These are phyloP conservation scores for Prunus armeniaca DNA, from an alignment of 306 rosid genomes.

Conservation along the genomic window DNA sequence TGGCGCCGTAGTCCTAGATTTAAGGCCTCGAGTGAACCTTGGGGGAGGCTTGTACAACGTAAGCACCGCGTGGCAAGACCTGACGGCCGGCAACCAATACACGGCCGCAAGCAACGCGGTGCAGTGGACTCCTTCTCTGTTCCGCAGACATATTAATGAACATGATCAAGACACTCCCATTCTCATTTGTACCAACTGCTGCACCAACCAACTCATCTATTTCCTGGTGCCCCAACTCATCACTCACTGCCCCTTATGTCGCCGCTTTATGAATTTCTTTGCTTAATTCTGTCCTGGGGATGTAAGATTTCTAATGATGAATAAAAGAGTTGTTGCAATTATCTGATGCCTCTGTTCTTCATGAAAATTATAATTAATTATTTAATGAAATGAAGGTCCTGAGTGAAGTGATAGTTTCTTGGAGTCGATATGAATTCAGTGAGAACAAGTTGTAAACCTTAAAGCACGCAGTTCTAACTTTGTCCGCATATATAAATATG, in stretches of 20 bases:
- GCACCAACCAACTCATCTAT: background rate
- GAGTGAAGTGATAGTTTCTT: too few relatives aligned
- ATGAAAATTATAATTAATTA: too few relatives aligned
- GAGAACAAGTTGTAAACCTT: too few relatives aligned
- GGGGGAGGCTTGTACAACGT: constrained; percentile 3
- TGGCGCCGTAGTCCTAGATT: background rate
- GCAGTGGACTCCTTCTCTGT: background rate
- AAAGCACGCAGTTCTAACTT: too few relatives aligned
- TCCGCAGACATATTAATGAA: background rate
- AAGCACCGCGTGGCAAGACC: background rate
- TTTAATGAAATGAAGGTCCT: too few relatives aligned
- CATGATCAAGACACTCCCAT: constrained; percentile 3
- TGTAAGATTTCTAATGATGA: too few relatives aligned
- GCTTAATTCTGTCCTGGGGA: background rate
- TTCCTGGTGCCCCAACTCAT: constrained; percentile 7
- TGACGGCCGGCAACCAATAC: background rate
- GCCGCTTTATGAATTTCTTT: background rate
- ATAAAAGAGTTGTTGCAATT: too few relatives aligned
- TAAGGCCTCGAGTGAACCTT: constrained; percentile 6
- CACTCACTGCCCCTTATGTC: constrained; percentile 7
- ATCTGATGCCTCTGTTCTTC: too few relatives aligned
- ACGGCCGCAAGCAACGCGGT: background rate
- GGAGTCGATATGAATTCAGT: too few relatives aligned
- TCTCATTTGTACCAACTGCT: constrained; percentile 3
- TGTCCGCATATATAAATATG: too few relatives aligned